phyloP scores from a whole-genome alignment of 2,329 filamentous ascomycete species.

The Septoria linicola region DNA sequence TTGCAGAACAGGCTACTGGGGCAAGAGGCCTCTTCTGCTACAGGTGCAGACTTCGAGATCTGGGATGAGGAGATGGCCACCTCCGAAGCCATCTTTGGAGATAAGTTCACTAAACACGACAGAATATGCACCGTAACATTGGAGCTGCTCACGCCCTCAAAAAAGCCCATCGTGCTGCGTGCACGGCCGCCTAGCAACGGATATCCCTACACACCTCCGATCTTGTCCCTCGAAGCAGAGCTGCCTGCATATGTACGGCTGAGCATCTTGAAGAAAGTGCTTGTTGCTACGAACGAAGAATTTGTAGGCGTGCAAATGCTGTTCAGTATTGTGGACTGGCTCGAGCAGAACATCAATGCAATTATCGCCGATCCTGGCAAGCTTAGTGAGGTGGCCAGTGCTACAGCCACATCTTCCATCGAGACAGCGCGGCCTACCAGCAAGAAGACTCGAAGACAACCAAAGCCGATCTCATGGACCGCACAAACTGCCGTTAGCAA shows the following conservation, averaged over 20 bases:
- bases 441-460: slow-evolving; percentile 42
- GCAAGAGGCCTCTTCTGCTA: slow-evolving; percentile 24
- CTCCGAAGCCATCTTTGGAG: slow-evolving; percentile 81
- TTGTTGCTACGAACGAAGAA: slow-evolving; percentile 68
- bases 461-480: slow-evolving; percentile 64
- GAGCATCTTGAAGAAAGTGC: slow-evolving; percentile 75
- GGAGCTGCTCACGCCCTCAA: slow-evolving; percentile 48
- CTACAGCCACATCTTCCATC: slow-evolving; percentile 58
- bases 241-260: slow-evolving; percentile 92
- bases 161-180: slow-evolving; percentile 55
- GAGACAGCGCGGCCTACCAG: slow-evolving; percentile 25
- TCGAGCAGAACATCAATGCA: slow-evolving; percentile 77
- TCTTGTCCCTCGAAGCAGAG: slow-evolving; percentile 66
- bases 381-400: slow-evolving; percentile 78
- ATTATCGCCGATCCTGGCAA: slow-evolving; percentile 83
- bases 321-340: slow-evolving; percentile 86
- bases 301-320: slow-evolving; percentile 85
- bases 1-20: slow-evolving; percentile 68
- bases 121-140: slow-evolving; percentile 69
- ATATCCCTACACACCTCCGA: slow-evolving; percentile 69
- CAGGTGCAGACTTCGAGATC: slow-evolving; percentile 46
- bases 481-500: slow-evolving; percentile 58
- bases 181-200: slow-evolving; percentile 66
- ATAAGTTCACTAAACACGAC: slow-evolving; percentile 58
- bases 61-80: slow-evolving; percentile 87